These are phyloP conservation scores for Penicillium sp. DNA, from an alignment of 2,329 filamentous ascomycete genomes.

Conservation along the genomic window DNA sequence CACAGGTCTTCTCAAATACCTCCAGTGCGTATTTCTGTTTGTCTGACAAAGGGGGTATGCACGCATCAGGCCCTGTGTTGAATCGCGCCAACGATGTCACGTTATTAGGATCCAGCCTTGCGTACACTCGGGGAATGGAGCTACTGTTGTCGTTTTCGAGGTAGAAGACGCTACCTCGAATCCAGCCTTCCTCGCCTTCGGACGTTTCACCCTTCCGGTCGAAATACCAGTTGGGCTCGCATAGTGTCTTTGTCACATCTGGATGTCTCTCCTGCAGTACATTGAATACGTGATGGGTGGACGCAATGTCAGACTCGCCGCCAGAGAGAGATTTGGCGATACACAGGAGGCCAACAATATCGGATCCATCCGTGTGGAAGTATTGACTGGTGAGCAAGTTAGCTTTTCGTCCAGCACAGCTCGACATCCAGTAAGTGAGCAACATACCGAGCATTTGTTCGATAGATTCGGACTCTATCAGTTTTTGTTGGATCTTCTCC, in stretches of 20 bases:
- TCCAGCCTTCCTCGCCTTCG: constrained; percentile 70
- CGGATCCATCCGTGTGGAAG: constrained; percentile 77
- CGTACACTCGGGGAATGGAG: constrained; percentile 62
- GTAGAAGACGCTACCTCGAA: constrained; percentile 69
- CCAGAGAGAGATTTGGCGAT: constrained; percentile 72
- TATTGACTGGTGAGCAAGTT: constrained; percentile 56
- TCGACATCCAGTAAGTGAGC: neutral
- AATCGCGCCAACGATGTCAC: constrained; percentile 69
- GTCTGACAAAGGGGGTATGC: constrained; percentile 26
- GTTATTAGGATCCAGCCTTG: constrained; percentile 73
- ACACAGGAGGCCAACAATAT: constrained; percentile 78
- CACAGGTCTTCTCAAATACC: constrained; percentile 26
- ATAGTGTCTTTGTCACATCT: constrained; percentile 70
- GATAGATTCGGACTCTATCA: constrained; percentile 81
- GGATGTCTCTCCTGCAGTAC: constrained; percentile 68
- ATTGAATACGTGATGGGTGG: constrained; percentile 76
- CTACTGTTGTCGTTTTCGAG: constrained; percentile 60
- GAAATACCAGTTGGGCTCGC: constrained; percentile 80
- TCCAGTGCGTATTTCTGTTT: constrained; percentile 27
- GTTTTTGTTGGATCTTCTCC: constrained; percentile 76
- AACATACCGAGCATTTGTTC: constrained; percentile 66
- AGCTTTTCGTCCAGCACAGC: neutral
- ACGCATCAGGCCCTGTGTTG: constrained; percentile 50
- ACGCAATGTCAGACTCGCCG: constrained; percentile 77
- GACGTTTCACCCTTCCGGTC: constrained; percentile 81